Evolutionary conservation across 768 basidiomycete species (phyloP), one percentile per base, ranked within the genome.

Genomic region (Mycena venus): DNA sequence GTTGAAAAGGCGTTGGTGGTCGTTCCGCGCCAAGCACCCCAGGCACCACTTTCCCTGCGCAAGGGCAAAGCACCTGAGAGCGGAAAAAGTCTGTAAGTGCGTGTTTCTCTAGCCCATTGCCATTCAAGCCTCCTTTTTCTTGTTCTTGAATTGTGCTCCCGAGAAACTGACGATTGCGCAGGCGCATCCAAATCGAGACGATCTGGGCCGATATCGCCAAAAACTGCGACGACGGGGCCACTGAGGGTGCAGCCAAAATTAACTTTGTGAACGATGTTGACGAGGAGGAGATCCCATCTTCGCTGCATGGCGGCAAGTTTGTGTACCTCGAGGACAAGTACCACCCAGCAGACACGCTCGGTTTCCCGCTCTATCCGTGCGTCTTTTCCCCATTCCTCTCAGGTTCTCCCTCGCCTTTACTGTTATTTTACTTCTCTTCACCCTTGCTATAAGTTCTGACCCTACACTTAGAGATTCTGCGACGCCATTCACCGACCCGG

Each of bases 221-320:
- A 5, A 36, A 21, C n/a, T 12, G 44, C 9, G 61, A 25, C 21
- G 61, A n/a, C n/a, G n/a, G n/a, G n/a, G n/a, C n/a, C n/a, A n/a
- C n/a, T n/a, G n/a, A n/a, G n/a, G n/a, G 68, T 0, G 68, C 71
- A 19, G 71, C 67, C n/a, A 55, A 56, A 15, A 59, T 76, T 49
- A 53, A 31, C 8, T 76, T 76, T 55, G 68, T 70, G 6, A 76
- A 76, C 64, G 75, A 76, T 5, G 29, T 76, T 14, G 75, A 76
- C 44, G 56, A 66, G 6, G 75, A 76, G 29, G 68, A 73, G 53
- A 31, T 73, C 17, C 71, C 67, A 34, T 12, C 63, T 1, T 31
- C 70, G 42, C 23, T 70, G 17, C 34, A 31, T 6, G 68, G 56
- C 5, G 27, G 53, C 40, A 49, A 34, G 25, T 76, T 76, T 23